Base-by-base conservation (phyloP, 345 rosid species). In the Eucalyptus polybractea region DNA sequence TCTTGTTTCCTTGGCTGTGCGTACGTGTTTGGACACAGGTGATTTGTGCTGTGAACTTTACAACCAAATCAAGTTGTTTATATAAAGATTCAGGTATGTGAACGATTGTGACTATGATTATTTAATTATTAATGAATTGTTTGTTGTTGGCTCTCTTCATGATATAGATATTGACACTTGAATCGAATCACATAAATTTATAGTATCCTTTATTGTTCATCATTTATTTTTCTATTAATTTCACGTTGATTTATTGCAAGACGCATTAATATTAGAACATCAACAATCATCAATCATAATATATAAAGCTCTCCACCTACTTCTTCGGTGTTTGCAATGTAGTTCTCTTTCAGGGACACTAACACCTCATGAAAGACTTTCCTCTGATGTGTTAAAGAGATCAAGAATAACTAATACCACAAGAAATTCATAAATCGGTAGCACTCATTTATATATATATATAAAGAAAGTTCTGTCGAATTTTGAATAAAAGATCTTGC, bases 121-220 rank as follows among this genome's bases (percentile, higher is more conserved):
- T 60, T 11, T 10, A 60, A 5, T 25, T 60, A 8, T 58, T 60
- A 60, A 3, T 60, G 0, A 29, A 60, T 60, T 12, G 11, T 60
- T 60, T 10, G 0, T 12, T 5, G 0, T 3, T 10, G 4, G 2
- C 31, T 60, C 2, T 25, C 7, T 27, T 4, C 7, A 6, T 60
- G 0, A 3, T 11, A 3, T 60, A 60, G 4, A 2, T 27, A 60
- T 0, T 0, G 7, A 5, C 0, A 60, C 4, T 60, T 12, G 7
- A 27, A 60, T 27, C 4, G 31, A 27, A 12, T 0, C 2, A 27
- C 16, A 1, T 60, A 60, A 60, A 12, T 11, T 12, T 12, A 1
- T 1, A 0, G 2, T 27, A 27, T 60, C 4, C 4, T 60, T 27
- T 60, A 60, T 60, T 11, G 0, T 11, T 60, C 7, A 11, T 27